Evolutionary conservation across 768 basidiomycete species (phyloP).

Genomic region (Collybia sp.): DNA sequence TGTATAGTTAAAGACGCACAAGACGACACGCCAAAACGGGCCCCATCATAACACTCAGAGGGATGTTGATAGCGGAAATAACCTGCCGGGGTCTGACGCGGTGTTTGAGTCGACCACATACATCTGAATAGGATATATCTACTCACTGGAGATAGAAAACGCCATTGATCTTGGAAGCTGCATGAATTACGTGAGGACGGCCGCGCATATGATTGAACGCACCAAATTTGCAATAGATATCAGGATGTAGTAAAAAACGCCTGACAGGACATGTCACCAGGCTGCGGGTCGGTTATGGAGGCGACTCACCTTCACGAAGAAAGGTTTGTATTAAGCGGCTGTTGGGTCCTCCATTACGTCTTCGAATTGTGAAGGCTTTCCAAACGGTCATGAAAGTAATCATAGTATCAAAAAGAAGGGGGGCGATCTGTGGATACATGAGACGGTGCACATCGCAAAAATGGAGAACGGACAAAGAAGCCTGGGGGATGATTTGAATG

Average conservation of each 20-base stretch:
- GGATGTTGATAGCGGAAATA: slow-evolving; percentile 81
- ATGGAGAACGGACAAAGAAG: slow-evolving; percentile 47
- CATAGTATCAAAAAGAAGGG: slow-evolving; percentile 75
- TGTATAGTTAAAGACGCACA: slow-evolving; percentile 27
- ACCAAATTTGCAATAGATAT: slow-evolving; percentile 84
- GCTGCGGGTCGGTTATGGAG: slow-evolving; percentile 1
- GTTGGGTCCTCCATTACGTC: slow-evolving; percentile 69
- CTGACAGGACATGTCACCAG: slow-evolving; percentile 23
- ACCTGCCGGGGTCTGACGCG: slow-evolving; percentile 67
- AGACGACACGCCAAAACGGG: slow-evolving; percentile 78
- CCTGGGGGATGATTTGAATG: slow-evolving; percentile 23
- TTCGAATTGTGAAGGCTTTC: slow-evolving; percentile 75
- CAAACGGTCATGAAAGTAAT: slow-evolving; percentile 78
- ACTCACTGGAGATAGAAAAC: slow-evolving; percentile 82
- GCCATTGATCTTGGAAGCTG: slow-evolving; percentile 54
- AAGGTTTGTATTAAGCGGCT: slow-evolving; percentile 82
- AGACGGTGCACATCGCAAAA: background rate
- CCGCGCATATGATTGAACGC: background rate
- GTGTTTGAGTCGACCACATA: background rate
- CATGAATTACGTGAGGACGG: background rate
- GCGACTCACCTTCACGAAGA: slow-evolving; percentile 62
- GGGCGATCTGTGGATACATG: slow-evolving; percentile 56
- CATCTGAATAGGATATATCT: background rate
- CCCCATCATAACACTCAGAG: slow-evolving; percentile 79
- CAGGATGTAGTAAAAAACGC: slow-evolving; percentile 80